Conservation (phyloP, 202 grass and related monocot species). For the Elaeis oleifera region DNA sequence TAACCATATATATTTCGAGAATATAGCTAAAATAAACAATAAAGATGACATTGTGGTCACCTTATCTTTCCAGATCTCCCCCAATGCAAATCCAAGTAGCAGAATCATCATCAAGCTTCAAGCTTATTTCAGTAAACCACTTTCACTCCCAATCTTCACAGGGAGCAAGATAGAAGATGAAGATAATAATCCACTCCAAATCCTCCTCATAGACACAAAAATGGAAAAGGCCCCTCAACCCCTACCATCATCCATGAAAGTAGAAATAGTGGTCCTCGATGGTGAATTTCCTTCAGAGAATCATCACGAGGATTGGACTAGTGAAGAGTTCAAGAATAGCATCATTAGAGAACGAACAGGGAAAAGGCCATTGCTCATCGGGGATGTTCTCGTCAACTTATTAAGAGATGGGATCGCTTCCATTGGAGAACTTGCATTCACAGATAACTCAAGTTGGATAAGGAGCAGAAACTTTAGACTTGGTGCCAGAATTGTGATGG, state of each 20-base stretch:
- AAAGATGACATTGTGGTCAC: too few species aligned
- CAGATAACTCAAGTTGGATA: conserved; percentile 9
- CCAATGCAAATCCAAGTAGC: too few species aligned
- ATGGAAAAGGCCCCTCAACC: not conserved
- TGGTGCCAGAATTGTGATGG: not conserved
- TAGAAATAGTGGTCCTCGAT: conserved; percentile 9
- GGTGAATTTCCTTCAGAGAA: not conserved
- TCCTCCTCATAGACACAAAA: conserved; percentile 4
- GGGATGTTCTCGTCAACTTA: not conserved
- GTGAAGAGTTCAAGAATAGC: not conserved
- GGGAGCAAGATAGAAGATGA: not conserved
- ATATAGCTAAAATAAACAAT: too few species aligned
- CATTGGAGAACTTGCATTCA: conserved; percentile 2
- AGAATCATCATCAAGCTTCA: too few species aligned
- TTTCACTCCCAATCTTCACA: too few species aligned
- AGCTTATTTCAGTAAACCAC: too few species aligned
- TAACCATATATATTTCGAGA: too few species aligned
- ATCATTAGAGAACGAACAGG: not conserved
- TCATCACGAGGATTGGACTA: not conserved
- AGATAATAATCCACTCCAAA: not conserved
- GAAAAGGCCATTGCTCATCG: not conserved
- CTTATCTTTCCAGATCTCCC: too few species aligned
- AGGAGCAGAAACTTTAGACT: not conserved
- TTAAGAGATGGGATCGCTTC: not conserved
- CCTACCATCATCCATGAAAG: conserved; percentile 24